A percentile compares a stretch with the other conserved stretches of the same genome.
Evolutionary conservation across 805 yeast genomes (phyloP).

Genomic region (Cyberlindnera bimundalis): DNA sequence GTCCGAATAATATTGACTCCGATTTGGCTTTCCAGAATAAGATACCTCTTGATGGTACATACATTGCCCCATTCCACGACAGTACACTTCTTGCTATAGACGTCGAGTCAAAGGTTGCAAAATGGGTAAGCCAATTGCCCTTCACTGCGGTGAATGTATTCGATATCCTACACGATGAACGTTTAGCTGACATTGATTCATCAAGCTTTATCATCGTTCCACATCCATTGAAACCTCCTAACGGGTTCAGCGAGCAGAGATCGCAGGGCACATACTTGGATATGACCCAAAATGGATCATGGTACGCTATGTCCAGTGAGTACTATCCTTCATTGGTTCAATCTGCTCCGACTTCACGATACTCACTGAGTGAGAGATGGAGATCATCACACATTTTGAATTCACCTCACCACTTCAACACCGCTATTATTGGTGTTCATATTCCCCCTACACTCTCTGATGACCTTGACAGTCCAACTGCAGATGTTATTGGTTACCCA

Average conservation of each 20-base stretch:
- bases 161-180: slow-evolving; percentile 52
- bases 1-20: slow-evolving; percentile 78
- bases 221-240: slow-evolving; percentile 51
- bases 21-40: slow-evolving; percentile 46
- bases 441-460: slow-evolving; percentile 16
- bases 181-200: slow-evolving; percentile 19
- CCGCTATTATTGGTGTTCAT: slow-evolving; percentile 52
- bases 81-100: slow-evolving; percentile 75
- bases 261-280: slow-evolving; percentile 61
- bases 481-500: slow-evolving; percentile 21
- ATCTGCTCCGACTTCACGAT: slow-evolving; percentile 73
- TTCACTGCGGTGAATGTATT: slow-evolving; percentile 73
- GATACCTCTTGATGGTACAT: slow-evolving; percentile 65
- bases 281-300: slow-evolving; percentile 57
- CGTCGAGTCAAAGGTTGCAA: slow-evolving; percentile 60
- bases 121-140: slow-evolving; percentile 76
- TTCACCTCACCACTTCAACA: slow-evolving; percentile 36
- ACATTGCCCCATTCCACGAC: slow-evolving; percentile 83
- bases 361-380: slow-evolving; percentile 42
- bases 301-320: slow-evolving; percentile 82
- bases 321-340: slow-evolving; percentile 79
- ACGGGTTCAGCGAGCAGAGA: slow-evolving; percentile 18
- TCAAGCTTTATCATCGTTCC: slow-evolving; percentile 51
- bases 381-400: slow-evolving; percentile 36
- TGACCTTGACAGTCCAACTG: slow-evolving; percentile 9